Base-by-base conservation (phyloP, 1,139 yeast species). In the Cylindricascospora bacillispora region DNA sequence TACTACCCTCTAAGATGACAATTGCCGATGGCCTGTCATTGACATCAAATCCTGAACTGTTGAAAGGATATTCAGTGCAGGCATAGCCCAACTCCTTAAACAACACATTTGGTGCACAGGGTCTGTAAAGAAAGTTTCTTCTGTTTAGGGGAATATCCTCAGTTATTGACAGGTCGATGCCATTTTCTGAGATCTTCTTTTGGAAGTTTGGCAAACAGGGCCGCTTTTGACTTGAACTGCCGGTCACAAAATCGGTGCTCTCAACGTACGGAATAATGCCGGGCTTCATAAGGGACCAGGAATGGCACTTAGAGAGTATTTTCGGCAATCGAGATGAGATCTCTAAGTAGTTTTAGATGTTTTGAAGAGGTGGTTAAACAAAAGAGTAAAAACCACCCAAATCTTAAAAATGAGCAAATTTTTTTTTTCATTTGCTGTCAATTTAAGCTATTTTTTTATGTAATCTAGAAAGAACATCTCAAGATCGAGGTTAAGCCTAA, bases 131-230 rank as follows among this genome's bases (percentile, higher is more conserved):
- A 59, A 77, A 89, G 1, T 94, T 92, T 32, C 93, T 60, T 41
- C 74, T 52, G 52, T 83, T 83, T 40, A 70, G 61, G 0, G 95
- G 95, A 31, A 73, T 70, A 35, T 85, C 95, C 24, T 81, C 93
- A 6, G 55, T 49, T 35, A 37, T 34, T 31, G 9, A 29, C 19
- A n/a, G 22, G 26, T 3, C 15, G 6, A 15, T 24, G 9, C 15
- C 18, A 24, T 24, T 24, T 4, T 22, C 30, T 6, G 34, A 33
- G 29, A 36, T 28, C 2, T 36, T 32, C 12, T 19, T 13, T 11
- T 34, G 33, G 13, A 33, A 36, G 13, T 29, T 35, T 4, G 48
- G 49, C 12, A 39, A 28, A 2, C 26, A 24, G 2, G 49, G 53
- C 15, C 43, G 32, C 18, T 26, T 28, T n/a, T 21, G 27, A 1